Percentiles rank a stretch among this genome's conserved stretches.
These are phyloP conservation scores for Fusarium camptoceras DNA, from an alignment of 2,329 filamentous ascomycete genomes.

Conservation along the genomic window DNA sequence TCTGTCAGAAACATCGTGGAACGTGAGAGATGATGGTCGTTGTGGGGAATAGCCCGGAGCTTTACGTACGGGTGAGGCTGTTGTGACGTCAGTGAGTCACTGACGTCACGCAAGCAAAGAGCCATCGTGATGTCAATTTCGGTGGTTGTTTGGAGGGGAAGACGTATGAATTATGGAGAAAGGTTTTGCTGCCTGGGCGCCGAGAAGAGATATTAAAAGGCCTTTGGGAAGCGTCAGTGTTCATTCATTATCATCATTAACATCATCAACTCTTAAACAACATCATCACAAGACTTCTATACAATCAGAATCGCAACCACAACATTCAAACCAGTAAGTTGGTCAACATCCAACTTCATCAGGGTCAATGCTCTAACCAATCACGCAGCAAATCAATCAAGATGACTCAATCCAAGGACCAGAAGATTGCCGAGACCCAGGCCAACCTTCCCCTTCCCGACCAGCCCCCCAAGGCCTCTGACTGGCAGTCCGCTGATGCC, in stretches of 20 bases:
- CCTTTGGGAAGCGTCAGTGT: constrained; percentile 3
- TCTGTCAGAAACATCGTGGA: constrained; percentile 18
- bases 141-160: background rate
- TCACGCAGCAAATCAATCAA: constrained; percentile 6
- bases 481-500: constrained; percentile 80
- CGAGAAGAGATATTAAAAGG: constrained; percentile 23
- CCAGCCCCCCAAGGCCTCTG: constrained; percentile 78
- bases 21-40: constrained; percentile 15
- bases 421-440: constrained; percentile 75
- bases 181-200: background rate
- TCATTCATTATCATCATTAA: background rate
- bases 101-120: constrained; percentile 42
- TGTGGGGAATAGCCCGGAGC: constrained; percentile 37
- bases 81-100: constrained; percentile 41
- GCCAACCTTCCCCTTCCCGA: constrained; percentile 84
- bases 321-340: constrained; percentile 18
- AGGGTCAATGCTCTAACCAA: background rate
- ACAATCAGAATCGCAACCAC: constrained; percentile 7
- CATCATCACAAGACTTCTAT: constrained; percentile 5
- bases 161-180: constrained; percentile 5
- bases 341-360: background rate
- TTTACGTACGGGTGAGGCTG: constrained; percentile 27
- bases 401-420: constrained; percentile 66
- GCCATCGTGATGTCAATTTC: constrained; percentile 22
- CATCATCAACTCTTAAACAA: constrained; percentile 1